A percentile compares a stretch with the other conserved stretches of the same genome.
Conservation (phyloP, 108 stramenopile species). For the Parmales sp. region DNA sequence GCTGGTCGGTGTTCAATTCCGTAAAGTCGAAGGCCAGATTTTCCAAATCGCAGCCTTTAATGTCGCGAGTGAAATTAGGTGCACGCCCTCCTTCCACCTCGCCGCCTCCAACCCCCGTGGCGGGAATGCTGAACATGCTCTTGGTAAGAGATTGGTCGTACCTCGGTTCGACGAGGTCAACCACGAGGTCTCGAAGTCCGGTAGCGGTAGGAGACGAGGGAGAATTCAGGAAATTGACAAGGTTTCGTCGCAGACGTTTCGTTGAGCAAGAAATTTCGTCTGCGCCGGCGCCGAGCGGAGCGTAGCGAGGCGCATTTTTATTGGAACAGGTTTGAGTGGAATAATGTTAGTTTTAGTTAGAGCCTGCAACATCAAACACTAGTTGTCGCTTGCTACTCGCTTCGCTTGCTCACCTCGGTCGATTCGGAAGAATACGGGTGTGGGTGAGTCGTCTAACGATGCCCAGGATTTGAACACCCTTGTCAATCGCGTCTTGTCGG, state of each 20-base stretch:
- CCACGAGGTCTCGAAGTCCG: conserved; percentile 30
- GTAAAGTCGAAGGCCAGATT: neutral
- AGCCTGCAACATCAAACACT: neutral
- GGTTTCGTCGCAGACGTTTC: conserved; percentile 33
- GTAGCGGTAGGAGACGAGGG: too few species aligned
- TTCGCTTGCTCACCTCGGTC: too few species aligned
- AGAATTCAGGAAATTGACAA: too few species aligned
- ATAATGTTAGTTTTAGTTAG: neutral
- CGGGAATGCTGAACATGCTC: neutral
- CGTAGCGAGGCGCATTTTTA: too few species aligned
- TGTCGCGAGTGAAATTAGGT: neutral
- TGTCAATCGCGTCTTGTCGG: too few species aligned
- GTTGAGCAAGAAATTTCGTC: neutral
- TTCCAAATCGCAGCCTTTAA: conserved; percentile 8
- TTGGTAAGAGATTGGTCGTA: conserved; percentile 21
- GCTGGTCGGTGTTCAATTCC: conserved; percentile 59
- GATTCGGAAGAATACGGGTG: too few species aligned
- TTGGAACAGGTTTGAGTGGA: neutral
- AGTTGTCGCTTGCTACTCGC: neutral
- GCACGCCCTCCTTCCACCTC: conserved; percentile 28
- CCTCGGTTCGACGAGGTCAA: conserved; percentile 24
- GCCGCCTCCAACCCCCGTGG: conserved; percentile 47
- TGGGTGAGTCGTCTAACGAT: too few species aligned
- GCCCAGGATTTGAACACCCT: too few species aligned
- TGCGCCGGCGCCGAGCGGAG: too few species aligned